These are phyloP conservation scores for Gelatoporia subvermispora DNA, from an alignment of 768 basidiomycete genomes.

Conservation along the genomic window DNA sequence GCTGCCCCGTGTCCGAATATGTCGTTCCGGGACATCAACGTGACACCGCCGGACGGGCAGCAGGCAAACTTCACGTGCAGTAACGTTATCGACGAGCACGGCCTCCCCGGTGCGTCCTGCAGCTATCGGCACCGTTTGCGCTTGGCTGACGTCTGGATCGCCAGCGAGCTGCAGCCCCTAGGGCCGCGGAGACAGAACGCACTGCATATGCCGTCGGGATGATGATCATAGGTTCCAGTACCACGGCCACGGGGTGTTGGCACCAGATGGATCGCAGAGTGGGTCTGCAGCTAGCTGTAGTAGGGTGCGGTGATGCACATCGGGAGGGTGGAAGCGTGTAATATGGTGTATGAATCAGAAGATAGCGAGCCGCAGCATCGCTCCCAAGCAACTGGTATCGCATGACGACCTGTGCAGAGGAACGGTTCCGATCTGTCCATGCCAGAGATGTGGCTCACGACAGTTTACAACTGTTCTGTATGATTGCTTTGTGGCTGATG, in stretches of 20 bases:
- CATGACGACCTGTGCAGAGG: no score
- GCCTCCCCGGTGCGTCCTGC: constrained; percentile 8
- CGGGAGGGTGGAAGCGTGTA: not conserved
- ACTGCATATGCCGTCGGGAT: no score
- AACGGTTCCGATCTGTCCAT: not conserved
- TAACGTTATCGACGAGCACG: constrained; percentile 37
- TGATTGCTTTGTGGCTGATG: not conserved
- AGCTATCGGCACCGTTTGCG: no score
- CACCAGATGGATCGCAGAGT: no score
- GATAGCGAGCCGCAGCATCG: no score
- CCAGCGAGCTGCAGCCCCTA: no score
- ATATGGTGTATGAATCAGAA: no score
- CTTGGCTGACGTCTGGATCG: no score
- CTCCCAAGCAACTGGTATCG: no score
- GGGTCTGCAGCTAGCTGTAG: not conserved
- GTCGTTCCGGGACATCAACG: constrained; percentile 31
- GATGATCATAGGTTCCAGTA: no score
- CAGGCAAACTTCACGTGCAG: constrained; percentile 39
- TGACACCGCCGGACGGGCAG: constrained; percentile 33
- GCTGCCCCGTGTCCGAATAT: constrained; percentile 43
- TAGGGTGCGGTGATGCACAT: not conserved
- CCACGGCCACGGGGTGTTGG: no score
- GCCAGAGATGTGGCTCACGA: not conserved
- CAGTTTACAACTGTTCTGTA: not conserved
- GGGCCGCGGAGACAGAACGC: no score